Conservation (phyloP, 306 rosid genomes). For the Trifolium subterraneum region DNA sequence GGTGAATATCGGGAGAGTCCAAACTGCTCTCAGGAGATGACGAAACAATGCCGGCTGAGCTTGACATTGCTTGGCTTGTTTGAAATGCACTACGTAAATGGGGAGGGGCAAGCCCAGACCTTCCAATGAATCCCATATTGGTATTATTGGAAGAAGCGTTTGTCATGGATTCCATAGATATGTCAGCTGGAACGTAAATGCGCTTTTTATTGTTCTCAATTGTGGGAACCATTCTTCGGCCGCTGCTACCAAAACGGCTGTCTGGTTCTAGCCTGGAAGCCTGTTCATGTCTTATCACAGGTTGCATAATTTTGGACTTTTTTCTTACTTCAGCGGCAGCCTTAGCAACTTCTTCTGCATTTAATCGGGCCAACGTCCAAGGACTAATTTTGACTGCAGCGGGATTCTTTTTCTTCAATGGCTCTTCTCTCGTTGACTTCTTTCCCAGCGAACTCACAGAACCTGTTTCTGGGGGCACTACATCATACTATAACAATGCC, state of each 20-base stretch:
- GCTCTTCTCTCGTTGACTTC: constrained; percentile 61
- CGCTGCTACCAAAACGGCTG: constrained; percentile 70
- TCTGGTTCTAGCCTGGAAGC: constrained; percentile 56
- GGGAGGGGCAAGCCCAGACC: constrained; percentile 75
- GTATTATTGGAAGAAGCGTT: constrained; percentile 52
- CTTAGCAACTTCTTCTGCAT: constrained; percentile 88
- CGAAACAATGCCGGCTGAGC: constrained; percentile 61
- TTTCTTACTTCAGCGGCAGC: constrained; percentile 96
- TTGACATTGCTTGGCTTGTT: constrained; percentile 68
- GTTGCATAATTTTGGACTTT: constrained; percentile 89
- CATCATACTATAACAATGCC: constrained; percentile 67
- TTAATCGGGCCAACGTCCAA: constrained; percentile 88
- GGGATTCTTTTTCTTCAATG: constrained; percentile 70
- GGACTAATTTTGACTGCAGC: constrained; percentile 88
- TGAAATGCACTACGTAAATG: constrained; percentile 76
- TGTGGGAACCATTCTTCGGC: constrained; percentile 59
- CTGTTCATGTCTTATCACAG: constrained; percentile 60
- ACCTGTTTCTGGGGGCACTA: constrained; percentile 85
- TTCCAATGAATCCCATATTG: constrained; percentile 54
- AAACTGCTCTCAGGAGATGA: constrained; percentile 95
- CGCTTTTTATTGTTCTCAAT: constrained; percentile 69
- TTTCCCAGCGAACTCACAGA: constrained; percentile 84
- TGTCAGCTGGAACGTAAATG: constrained; percentile 72
- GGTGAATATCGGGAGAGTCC: constrained; percentile 90
- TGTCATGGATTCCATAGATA: constrained; percentile 61